Base-by-base conservation (phyloP, 2,329 filamentous ascomycete genomes). In the Scedosporium apiospermum region DNA sequence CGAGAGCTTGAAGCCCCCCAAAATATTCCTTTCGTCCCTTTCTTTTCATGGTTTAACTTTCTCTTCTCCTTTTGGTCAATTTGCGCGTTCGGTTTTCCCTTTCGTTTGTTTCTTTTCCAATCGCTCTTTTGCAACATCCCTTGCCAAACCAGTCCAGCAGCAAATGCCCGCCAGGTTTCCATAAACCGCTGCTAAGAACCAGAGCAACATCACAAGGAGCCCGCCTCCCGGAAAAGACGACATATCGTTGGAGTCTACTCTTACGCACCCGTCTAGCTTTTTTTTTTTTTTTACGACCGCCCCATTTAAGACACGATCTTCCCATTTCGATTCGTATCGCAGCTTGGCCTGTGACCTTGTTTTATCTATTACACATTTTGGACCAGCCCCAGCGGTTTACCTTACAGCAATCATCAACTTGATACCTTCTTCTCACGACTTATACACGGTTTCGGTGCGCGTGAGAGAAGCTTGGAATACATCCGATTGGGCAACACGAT, bases 301-400 rank as follows among this genome's bases (percentile, higher is more conserved):
- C 7, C 62, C 44, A 46, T 55, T 63, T 63, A 63, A 55, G 21
- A 53, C 57, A 30, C 53, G 21, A 59, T 55, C 34, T 55, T 46
- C 12, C 60, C 46, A 27, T 53, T 64, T 65, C 64, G 62, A 61
- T 66, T 65, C 64, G 23, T 60, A 53, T 60, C 64, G 64, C 63
- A 68, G 67, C 68, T 64, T 65, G 68, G 64, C 64, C 66, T 67
- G 66, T 63, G 38, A 64, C 57, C 62, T 46, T 64, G 64, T 58
- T 60, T 64, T 60, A 51, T 57, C 59, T 55, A 44, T 60, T n/a
- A 26, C 55, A 42, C 57, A 63, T 65, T 64, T 60, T 38, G 34
- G 34, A 38, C 10, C 34, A 38, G 10, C 34, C 30, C 10, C 34
- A 12, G 34, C 34, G 34, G 34, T 38, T 38, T 38, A 12, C 34